These are phyloP conservation scores for Phragmites australis DNA, from an alignment of 176 grass and related monocot genomes.

Conservation along the genomic window DNA sequence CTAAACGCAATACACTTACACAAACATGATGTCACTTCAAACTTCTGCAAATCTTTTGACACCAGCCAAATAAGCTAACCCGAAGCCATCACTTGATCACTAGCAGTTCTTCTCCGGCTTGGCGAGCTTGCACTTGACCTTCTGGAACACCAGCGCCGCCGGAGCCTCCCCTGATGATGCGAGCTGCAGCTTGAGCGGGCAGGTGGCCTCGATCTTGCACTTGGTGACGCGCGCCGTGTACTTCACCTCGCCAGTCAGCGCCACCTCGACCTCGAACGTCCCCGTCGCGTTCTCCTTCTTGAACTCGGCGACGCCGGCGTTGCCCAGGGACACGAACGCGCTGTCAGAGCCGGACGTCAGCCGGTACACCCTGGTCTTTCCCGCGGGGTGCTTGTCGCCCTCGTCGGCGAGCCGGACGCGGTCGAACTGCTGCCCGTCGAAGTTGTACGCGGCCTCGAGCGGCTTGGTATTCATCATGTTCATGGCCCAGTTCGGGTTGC, in stretches of 20 bases:
- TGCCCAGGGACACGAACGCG: background rate
- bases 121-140: background rate
- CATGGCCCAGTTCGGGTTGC: conserved; percentile 52
- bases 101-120: conserved; percentile 21
- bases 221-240: conserved; percentile 3
- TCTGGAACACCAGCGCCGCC: background rate
- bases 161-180: conserved; percentile 16
- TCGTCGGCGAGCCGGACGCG: conserved; percentile 27
- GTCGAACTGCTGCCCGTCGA: conserved; percentile 49
- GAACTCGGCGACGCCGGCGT: conserved; percentile 38
- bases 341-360: background rate
- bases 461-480: conserved; percentile 30
- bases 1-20: no score
- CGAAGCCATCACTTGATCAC: no score
- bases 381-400: background rate
- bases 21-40: no score
- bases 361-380: conserved; percentile 41
- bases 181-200: conserved; percentile 47
- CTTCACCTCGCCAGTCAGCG: conserved; percentile 30
- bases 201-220: conserved; percentile 28
- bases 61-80: no score
- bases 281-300: conserved; percentile 35
- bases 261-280: conserved; percentile 43
- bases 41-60: no score
- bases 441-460: conserved; percentile 41